Base-by-base conservation (phyloP, 371 early-diverging fungal genomes). In the Mortierella sp. region DNA sequence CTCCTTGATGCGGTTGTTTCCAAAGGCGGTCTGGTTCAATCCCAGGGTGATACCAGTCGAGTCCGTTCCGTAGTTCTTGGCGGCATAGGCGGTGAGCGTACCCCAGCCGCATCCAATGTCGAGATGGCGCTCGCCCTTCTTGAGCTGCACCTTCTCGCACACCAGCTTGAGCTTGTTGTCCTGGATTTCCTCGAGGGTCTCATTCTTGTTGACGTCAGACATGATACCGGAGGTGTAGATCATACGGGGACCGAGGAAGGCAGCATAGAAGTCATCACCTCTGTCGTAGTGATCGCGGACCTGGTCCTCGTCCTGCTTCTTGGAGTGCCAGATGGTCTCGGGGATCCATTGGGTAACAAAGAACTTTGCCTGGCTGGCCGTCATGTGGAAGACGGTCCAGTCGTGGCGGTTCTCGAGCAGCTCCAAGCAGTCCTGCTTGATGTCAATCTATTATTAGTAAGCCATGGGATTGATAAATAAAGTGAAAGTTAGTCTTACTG, bases 71-170 rank as follows among this genome's bases (percentile, higher is more conserved):
- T 88, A 94, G 78, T 95, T 79, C 87, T 95, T 94, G 64, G 97
- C 87, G 41, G 97, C 95, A 80, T 90, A 93, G 51, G 93, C 91
- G 48, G 88, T 87, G 47, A 97, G 88, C 21, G 98, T 97, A 60
- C 97, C 97, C 97, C 99, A 97, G n/a, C 98, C 99, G 80, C 97
- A 96, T 55, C 99, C 99, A 83, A 98, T 95, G 84, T 98, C 99
- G 82, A 98, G 84, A 78, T 94, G 92, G 53, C 89, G 88, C 70
- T 96, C 96, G 66, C 96, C 97, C 61, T 87, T 80, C 86, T 93
- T 91, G 80, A 97, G 85, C 65, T 92, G 88, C 15, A 96, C 78
- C 82, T 93, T 93, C 59, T 95, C 90, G 79, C 92, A 91, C 48
- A 98, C 95, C 52, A 93, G 84, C 59, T 90, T 86, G 83, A 97